Percentiles rank a stretch among this genome's conserved stretches.
Evolutionary conservation across 2,329 filamentous ascomycete genomes (phyloP).

Genomic region (Alternaria novae-zelandiae): DNA sequence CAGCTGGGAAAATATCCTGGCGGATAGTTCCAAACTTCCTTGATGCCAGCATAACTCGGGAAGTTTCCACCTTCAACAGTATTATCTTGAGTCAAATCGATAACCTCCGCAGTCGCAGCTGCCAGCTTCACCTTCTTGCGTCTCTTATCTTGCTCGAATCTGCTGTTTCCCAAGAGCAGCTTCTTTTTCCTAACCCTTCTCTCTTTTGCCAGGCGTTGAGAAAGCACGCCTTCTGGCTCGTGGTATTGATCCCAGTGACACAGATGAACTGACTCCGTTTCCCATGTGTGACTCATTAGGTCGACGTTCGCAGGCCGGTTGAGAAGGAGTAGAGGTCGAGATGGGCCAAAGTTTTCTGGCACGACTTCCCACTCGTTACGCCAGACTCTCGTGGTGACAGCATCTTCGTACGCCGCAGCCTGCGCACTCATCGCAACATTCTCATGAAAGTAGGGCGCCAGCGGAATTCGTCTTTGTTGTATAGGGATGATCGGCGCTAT

Average conservation of each 20-base stretch:
- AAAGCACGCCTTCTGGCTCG: constrained; percentile 4
- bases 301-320: constrained; percentile 6
- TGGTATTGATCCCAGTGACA: constrained; percentile 9
- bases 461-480: neutral
- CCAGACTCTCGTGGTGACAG: constrained; percentile 2
- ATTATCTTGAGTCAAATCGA: constrained; percentile 7
- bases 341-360: constrained; percentile 1
- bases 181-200: neutral
- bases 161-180: neutral
- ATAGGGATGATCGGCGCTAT: neutral
- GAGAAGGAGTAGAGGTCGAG: constrained; percentile 2
- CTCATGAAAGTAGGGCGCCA: neutral
- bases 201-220: constrained; percentile 2
- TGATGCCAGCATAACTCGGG: neutral
- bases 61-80: neutral
- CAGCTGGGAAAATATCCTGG: neutral
- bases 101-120: neutral
- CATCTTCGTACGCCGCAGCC: neutral
- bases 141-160: neutral
- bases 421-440: neutral
- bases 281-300: neutral
- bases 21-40: neutral
- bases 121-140: constrained; percentile 5
- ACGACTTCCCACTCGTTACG: constrained; percentile 9
- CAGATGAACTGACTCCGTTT: neutral